Evolutionary conservation across 75 land plant species (phyloP).

Genomic region (Cunninghamia lanceolata): DNA sequence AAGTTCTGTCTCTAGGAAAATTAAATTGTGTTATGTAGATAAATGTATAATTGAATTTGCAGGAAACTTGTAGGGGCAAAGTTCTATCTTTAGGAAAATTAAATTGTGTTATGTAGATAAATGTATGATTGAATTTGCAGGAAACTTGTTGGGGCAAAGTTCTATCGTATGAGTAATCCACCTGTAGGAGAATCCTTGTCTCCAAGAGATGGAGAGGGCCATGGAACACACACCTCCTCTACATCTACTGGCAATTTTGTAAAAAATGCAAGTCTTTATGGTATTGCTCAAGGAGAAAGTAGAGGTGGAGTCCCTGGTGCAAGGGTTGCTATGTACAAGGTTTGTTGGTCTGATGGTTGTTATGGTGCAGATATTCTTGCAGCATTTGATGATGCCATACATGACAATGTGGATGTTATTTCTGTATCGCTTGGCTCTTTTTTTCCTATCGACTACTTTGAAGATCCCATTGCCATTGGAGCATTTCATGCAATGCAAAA

Average conservation of each 20-base stretch:
- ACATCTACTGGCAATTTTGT: constrained; percentile 27
- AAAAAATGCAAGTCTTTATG: constrained; percentile 48
- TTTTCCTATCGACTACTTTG: constrained; percentile 33
- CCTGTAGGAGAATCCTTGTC: background rate
- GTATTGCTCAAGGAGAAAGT: constrained; percentile 61
- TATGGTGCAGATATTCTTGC: constrained; percentile 19
- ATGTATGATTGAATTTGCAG: background rate
- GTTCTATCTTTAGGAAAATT: too few relatives aligned
- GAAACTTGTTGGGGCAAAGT: constrained; percentile 25
- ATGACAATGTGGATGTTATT: constrained; percentile 14
- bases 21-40: constrained; percentile 5
- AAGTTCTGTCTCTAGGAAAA: too few relatives aligned
- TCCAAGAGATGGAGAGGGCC: constrained; percentile 14
- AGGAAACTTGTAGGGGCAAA: constrained; percentile 28
- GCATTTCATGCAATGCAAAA: constrained; percentile 22
- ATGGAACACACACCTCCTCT: constrained; percentile 35
- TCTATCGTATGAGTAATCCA: background rate
- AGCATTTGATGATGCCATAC: constrained; percentile 18
- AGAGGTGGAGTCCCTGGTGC: constrained; percentile 55
- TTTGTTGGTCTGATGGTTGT: constrained; percentile 27
- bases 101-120: background rate
- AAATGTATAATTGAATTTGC: background rate
- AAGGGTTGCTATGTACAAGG: constrained; percentile 28
- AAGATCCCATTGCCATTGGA: constrained; percentile 24
- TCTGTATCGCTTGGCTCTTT: constrained; percentile 19